Percentiles rank a stretch among this genome's conserved stretches.
phyloP scores from a whole-genome alignment of 164 flowering plant species.

The Umbilicus rupestris region DNA sequence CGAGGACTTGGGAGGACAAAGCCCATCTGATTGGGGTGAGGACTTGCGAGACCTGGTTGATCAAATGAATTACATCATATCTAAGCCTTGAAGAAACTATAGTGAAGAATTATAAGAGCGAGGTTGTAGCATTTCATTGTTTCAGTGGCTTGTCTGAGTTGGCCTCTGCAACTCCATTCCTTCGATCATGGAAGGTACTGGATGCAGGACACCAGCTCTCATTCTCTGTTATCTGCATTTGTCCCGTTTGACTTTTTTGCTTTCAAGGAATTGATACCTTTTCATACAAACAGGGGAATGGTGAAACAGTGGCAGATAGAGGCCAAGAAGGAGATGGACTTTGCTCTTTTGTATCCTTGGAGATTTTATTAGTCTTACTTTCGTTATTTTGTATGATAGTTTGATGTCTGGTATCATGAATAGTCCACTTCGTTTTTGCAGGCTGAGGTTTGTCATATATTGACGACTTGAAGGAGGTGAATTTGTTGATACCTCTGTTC shows the following conservation, averaged over 20 bases:
- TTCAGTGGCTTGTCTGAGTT: neutral
- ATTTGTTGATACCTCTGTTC: too few species aligned
- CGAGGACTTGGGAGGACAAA: slow-evolving; percentile 28
- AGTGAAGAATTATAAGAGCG: neutral
- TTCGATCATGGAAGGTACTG: slow-evolving; percentile 6
- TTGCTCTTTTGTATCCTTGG: slow-evolving; percentile 15
- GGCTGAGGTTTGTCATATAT: neutral
- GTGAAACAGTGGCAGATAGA: slow-evolving; percentile 16
- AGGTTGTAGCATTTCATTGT: neutral
- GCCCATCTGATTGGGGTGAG: slow-evolving; percentile 28
- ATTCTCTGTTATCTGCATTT: neutral
- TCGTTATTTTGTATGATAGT: neutral
- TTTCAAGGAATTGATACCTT: slow-evolving; percentile 1
- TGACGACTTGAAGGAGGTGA: too few species aligned
- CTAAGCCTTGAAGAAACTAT: slow-evolving; percentile 19
- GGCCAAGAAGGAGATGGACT: slow-evolving; percentile 13
- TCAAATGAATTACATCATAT: slow-evolving; percentile 32
- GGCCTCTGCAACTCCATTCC: slow-evolving; percentile 20
- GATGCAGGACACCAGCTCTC: neutral
- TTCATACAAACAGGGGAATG: slow-evolving; percentile 16
- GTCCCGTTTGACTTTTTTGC: too few species aligned
- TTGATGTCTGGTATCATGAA: neutral
- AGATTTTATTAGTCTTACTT: neutral
- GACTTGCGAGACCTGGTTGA: slow-evolving; percentile 40
- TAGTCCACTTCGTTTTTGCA: neutral